Evolutionary conservation across 495 filamentous ascomycete genomes (phyloP).

Genomic region (Penicillium maclennaniae): DNA sequence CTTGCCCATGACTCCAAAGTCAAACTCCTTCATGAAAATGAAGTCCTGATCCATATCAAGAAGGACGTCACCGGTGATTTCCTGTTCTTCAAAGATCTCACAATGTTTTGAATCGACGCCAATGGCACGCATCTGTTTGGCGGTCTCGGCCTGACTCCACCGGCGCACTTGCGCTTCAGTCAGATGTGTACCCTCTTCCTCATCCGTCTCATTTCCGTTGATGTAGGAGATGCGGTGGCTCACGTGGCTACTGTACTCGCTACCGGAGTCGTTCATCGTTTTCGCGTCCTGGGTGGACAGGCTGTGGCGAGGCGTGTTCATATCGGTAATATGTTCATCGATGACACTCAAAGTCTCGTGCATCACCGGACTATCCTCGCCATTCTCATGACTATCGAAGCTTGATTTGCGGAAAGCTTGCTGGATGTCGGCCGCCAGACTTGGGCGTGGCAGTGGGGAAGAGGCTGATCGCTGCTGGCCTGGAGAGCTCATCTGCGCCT

Average conservation of each 20-base stretch:
- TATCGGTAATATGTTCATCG: constrained; percentile 94
- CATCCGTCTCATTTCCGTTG: constrained; percentile 81
- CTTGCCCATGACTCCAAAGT: constrained; percentile 84
- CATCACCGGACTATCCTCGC: constrained; percentile 77
- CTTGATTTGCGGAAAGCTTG: constrained; percentile 42
- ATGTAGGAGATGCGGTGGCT: constrained; percentile 82
- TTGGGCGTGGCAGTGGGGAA: constrained; percentile 38
- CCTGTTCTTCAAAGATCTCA: constrained; percentile 90
- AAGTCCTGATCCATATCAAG: constrained; percentile 93
- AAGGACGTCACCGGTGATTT: constrained; percentile 90
- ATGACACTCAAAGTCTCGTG: constrained; percentile 97
- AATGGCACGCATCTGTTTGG: constrained; percentile 74
- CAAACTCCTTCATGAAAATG: constrained; percentile 90
- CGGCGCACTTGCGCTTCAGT: constrained; percentile 61
- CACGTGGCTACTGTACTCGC: constrained; percentile 80
- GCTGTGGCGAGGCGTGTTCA: constrained; percentile 70
- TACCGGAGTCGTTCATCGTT: constrained; percentile 74
- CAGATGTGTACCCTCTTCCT: constrained; percentile 54
- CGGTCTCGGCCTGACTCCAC: constrained; percentile 77
- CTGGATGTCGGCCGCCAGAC: constrained; percentile 42
- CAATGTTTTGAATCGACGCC: constrained; percentile 84
- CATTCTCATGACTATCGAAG: constrained; percentile 40
- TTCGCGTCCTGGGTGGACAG: constrained; percentile 47
- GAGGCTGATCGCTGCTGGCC: constrained; percentile 40
- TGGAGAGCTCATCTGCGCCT: constrained; percentile 19